Base-by-base conservation (phyloP, 2,329 filamentous ascomycete genomes). In the Ophiostoma himal-ulmi region DNA sequence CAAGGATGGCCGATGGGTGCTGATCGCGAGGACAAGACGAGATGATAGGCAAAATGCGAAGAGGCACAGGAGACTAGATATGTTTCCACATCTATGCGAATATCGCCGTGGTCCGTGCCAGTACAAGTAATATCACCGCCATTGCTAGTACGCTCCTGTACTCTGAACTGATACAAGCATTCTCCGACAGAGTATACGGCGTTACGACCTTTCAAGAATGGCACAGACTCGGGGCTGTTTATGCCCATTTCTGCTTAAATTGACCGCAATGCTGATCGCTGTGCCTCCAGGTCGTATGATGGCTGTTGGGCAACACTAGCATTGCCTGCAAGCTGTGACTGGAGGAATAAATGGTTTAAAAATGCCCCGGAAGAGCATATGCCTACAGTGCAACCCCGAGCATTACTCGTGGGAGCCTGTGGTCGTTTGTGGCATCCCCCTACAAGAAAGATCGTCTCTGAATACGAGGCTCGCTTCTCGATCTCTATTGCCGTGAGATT, bases 381-480 rank as follows among this genome's bases (percentile, higher is more conserved):
- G 52, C 52, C 52, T 57, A 57, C 52, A 57, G 52, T 10, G n/a
- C 22, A 54, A 54, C 48, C 11, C 52, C 52, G 52, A 57, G 52
- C 52, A 57, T 57, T 57, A 44, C 39, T 44, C 39, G 39, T 44
- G 10, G 39, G 11, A 44, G 44, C 17, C 17, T 20, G 44, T 3
- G 2, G 44, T 48, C 44, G 30, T 48, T 13, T 6, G 20, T 48
- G 37, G 37, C 37, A 39, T 20, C 44, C 41, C 41, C 41, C 14
- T 44, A 44, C 17, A 8, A 48, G 6, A 20, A 17, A 14, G 17
- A 20, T 7, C 44, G 11, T 48, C 17, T 48, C 14, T 48, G 44
- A n/a, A 48, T 48, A 48, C 44, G 44, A 48, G 44, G 20, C 44
- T 48, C 44, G 44, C 44, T 48, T 48, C 30, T 30, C 14, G 14